Evolutionary conservation across 495 filamentous ascomycete genomes (phyloP).

Genomic region (Xylaria venustula): DNA sequence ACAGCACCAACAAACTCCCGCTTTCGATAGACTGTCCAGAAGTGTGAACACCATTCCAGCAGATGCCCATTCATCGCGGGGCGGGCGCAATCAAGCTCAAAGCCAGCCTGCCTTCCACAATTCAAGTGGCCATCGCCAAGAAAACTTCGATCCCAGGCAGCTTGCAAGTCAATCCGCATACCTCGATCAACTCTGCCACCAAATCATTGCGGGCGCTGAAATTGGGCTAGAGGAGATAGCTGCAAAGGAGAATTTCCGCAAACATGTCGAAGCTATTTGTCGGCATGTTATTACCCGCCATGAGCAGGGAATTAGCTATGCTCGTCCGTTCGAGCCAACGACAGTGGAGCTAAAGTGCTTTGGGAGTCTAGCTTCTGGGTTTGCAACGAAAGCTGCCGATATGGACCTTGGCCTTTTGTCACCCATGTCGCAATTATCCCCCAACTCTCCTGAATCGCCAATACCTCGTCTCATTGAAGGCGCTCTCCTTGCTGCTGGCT

Average conservation of each 20-base stretch:
- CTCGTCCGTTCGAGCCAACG: slow-evolving; percentile 40
- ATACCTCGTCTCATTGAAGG: slow-evolving; percentile 67
- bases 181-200: slow-evolving; percentile 44
- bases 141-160: slow-evolving; percentile 30
- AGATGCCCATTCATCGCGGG: slow-evolving; percentile 22
- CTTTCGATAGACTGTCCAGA: slow-evolving; percentile 15
- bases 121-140: slow-evolving; percentile 15
- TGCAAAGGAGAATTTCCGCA: slow-evolving; percentile 63
- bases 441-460: slow-evolving; percentile 50
- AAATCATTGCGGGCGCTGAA: slow-evolving; percentile 41
- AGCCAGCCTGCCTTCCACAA: slow-evolving; percentile 19
- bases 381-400: slow-evolving; percentile 70
- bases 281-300: slow-evolving; percentile 50
- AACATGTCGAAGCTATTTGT: slow-evolving; percentile 55
- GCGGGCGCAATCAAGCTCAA: slow-evolving; percentile 1
- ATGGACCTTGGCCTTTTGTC: slow-evolving; percentile 73
- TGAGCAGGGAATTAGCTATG: slow-evolving; percentile 39
- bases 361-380: slow-evolving; percentile 71
- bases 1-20: neutral
- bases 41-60: slow-evolving; percentile 16
- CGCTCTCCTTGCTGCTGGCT: slow-evolving; percentile 64
- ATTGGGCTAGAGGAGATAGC: slow-evolving; percentile 53
- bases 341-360: slow-evolving; percentile 64
- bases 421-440: slow-evolving; percentile 46
- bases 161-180: slow-evolving; percentile 42